A percentile compares a stretch with the other conserved stretches of the same genome.
phyloP scores from a whole-genome alignment of 2,329 filamentous ascomycete species.

The Elsinoe batatas region DNA sequence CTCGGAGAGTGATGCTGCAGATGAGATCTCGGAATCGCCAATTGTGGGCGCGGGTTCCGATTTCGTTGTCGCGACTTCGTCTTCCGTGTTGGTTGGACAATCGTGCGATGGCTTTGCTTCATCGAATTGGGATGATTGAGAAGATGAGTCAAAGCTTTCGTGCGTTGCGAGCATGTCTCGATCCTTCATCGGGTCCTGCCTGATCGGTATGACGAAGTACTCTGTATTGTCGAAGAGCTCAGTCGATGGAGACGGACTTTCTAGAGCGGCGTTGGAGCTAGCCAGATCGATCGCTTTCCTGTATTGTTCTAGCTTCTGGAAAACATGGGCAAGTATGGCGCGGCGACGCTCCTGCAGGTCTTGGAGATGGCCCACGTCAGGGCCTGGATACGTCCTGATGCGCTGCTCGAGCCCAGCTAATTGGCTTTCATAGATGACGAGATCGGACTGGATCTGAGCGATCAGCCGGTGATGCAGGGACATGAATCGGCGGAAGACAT shows the following conservation, averaged over 20 bases:
- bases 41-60: too few species aligned
- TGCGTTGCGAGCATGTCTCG: too few species aligned
- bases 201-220: background rate
- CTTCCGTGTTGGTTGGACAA: too few species aligned
- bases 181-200: too few species aligned
- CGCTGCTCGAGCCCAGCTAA: background rate
- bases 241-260: background rate
- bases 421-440: background rate
- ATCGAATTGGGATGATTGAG: too few species aligned
- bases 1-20: too few species aligned
- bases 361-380: background rate
- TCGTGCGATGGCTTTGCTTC: too few species aligned
- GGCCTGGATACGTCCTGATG: background rate
- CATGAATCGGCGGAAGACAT: constrained; percentile 1
- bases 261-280: background rate
- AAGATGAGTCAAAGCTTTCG: too few species aligned
- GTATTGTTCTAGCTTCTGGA: constrained; percentile 5
- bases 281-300: background rate
- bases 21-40: too few species aligned
- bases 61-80: too few species aligned
- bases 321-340: background rate
- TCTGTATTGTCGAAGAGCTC: background rate
- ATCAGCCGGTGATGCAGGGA: background rate
- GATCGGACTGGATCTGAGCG: constrained; percentile 2
- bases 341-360: background rate